Base-by-base conservation (phyloP, 2,329 filamentous ascomycete genomes). In the Stagonosporopsis cucurbitacearum region DNA sequence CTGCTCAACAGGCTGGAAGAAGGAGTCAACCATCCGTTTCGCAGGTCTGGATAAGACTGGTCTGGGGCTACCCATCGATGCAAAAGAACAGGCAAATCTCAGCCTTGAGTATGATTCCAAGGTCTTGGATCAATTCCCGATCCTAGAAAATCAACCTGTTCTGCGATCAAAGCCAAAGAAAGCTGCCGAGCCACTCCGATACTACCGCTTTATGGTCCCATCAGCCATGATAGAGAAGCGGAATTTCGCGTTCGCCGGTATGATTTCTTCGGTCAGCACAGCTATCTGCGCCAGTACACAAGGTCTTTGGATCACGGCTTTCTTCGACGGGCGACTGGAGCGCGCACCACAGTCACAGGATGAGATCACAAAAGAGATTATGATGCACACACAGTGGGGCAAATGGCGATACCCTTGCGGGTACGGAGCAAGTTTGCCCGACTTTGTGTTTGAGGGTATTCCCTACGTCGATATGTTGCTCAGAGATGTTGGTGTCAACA, bases 361-460 rank as follows among this genome's bases (percentile, higher is more conserved):
- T 6, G 41, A 65, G 11, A 41, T 66, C 19, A 52, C 56, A 23
- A 59, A 62, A 23, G 70, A 76, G 32, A 70, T 87, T 0, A 33
- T 94, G 89, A 68, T 87, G 88, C 4, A 85, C 82, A 61, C 88
- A 87, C 83, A 81, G 90, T 22, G 45, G 40, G 52, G 46, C 8
- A 55, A 55, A 13, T 55, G 52, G 46, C 39, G 52, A 6, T 90
- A 89, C 64, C 85, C 88, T 1, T 81, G 78, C 4, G 89, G 88
- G 0, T 86, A 85, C 65, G 88, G 88, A 1, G 79, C 78, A 32
- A 81, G 79, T 66, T 79, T 82, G 56, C 87, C 87, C 0, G 89
- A 91, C 70, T 87, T 92, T 60, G 86, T 90, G 15, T 93, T 93
- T 66, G 91, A 94, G 71, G 83, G 83, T 0, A 71, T 94, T 48